A percentile compares a stretch with the other conserved stretches of the same genome.
Conservation (phyloP, 2,329 filamentous ascomycete species). For the Xenosphaeropsis pyriputrescens region DNA sequence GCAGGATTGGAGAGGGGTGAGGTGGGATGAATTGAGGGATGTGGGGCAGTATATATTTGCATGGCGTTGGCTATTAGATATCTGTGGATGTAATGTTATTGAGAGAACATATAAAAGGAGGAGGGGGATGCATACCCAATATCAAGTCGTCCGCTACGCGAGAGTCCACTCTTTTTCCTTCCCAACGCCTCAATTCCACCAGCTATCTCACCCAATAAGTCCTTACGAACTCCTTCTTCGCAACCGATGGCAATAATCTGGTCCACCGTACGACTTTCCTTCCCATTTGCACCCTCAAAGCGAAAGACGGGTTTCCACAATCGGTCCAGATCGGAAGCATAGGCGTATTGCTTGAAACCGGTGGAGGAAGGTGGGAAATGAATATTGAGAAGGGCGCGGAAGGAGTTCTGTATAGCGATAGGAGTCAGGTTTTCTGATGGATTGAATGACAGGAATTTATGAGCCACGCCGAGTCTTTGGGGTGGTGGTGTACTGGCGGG, state of each 20-base stretch:
- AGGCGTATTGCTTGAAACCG: constrained; percentile 32
- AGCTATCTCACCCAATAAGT: constrained; percentile 31
- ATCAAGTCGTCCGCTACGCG: constrained; percentile 40
- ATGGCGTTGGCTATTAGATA: constrained; percentile 46
- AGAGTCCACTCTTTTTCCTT: constrained; percentile 29
- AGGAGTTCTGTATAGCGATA: constrained; percentile 38
- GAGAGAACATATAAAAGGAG: not conserved
- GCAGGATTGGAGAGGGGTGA: constrained; percentile 39
- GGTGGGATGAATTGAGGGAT: constrained; percentile 32
- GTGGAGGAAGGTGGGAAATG: constrained; percentile 33
- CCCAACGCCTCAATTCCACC: constrained; percentile 40
- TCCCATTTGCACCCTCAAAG: constrained; percentile 7
- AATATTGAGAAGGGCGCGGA: constrained; percentile 34
- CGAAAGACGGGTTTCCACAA: constrained; percentile 18
- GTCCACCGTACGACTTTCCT: constrained; percentile 29
- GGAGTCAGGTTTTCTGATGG: constrained; percentile 28
- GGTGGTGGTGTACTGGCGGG: not conserved
- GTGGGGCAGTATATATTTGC: constrained; percentile 36
- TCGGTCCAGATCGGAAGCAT: constrained; percentile 29
- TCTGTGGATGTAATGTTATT: constrained; percentile 21
- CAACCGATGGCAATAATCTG: constrained; percentile 45
- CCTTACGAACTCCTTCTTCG: constrained; percentile 35
- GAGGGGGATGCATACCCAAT: constrained; percentile 29
- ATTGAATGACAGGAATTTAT: constrained; percentile 30
- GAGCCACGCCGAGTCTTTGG: constrained; percentile 5